phyloP scores from a whole-genome alignment of 441 rosid genomes.

The Jatropha podagrica region DNA sequence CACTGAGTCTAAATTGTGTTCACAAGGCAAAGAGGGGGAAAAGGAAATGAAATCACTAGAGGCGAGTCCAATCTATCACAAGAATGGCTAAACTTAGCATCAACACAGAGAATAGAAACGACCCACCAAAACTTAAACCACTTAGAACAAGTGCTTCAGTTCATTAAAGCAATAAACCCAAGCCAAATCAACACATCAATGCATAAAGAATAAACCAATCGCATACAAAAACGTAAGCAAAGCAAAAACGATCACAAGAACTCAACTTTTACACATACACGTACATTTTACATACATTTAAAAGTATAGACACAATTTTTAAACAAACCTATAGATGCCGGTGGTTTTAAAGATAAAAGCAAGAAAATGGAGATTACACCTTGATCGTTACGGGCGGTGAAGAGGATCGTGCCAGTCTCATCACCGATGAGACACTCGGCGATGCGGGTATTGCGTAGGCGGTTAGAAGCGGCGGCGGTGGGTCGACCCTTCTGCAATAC shows the following conservation, averaged over 20 bases:
- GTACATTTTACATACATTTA: not conserved
- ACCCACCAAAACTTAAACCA: not conserved
- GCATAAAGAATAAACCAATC: not conserved
- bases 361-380: conserved; percentile 22
- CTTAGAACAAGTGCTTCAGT: not conserved
- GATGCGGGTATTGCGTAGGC: conserved; percentile 37
- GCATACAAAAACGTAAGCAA: not conserved
- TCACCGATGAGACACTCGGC: conserved; percentile 49
- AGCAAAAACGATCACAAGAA: not conserved
- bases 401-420: conserved; percentile 46
- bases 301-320: not conserved
- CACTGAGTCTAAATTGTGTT: not conserved
- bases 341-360: not conserved
- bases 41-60: not conserved
- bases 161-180: not conserved
- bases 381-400: conserved; percentile 56
- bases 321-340: not conserved
- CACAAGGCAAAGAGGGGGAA: not conserved
- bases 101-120: not conserved
- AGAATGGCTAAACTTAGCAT: not conserved
- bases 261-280: not conserved
- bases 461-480: conserved; percentile 22
- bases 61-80: not conserved
- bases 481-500: conserved; percentile 35
- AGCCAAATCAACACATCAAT: not conserved